A percentile compares a stretch with the other conserved stretches of the same genome.
phyloP scores from a whole-genome alignment of 495 filamentous ascomycete species.

The Xylaria sp. region DNA sequence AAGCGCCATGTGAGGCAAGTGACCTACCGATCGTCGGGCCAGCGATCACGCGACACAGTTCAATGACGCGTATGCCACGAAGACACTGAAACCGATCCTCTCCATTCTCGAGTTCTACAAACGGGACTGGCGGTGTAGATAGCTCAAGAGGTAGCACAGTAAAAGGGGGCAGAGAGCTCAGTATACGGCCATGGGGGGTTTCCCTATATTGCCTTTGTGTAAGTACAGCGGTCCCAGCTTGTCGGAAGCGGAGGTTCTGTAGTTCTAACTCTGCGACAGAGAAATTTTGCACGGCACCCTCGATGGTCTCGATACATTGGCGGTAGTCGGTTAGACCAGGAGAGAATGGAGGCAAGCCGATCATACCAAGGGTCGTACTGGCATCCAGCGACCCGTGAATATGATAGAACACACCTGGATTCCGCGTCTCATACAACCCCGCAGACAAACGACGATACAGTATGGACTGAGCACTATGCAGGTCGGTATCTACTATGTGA shows the following conservation, averaged over 20 bases:
- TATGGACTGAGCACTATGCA: slow-evolving; percentile 72
- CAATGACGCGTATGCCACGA: slow-evolving; percentile 64
- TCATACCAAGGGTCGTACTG: slow-evolving; percentile 71
- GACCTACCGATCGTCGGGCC: slow-evolving; percentile 70
- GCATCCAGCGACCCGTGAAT: slow-evolving; percentile 81
- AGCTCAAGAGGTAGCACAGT: slow-evolving; percentile 56
- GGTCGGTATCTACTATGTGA: slow-evolving; percentile 67
- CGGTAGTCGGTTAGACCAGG: slow-evolving; percentile 71
- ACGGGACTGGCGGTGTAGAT: slow-evolving; percentile 60
- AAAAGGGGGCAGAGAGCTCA: slow-evolving; percentile 56
- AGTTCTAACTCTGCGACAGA: slow-evolving; percentile 67
- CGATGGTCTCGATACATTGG: slow-evolving; percentile 71
- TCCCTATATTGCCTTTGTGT: slow-evolving; percentile 69
- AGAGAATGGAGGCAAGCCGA: slow-evolving; percentile 68
- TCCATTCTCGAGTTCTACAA: slow-evolving; percentile 50
- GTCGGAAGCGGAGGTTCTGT: slow-evolving; percentile 65
- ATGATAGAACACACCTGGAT: slow-evolving; percentile 71
- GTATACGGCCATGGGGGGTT: slow-evolving; percentile 63
- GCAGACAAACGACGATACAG: slow-evolving; percentile 77
- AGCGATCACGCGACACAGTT: slow-evolving; percentile 71
- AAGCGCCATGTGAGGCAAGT: slow-evolving; percentile 71
- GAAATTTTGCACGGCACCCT: slow-evolving; percentile 67
- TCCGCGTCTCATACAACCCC: slow-evolving; percentile 75
- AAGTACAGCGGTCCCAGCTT: slow-evolving; percentile 71
- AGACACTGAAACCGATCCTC: slow-evolving; percentile 60